Percentiles rank a stretch among this genome's conserved stretches.
These are phyloP conservation scores for Neofusicoccum cordaticola DNA, from an alignment of 2,329 filamentous ascomycete genomes.

Conservation along the genomic window DNA sequence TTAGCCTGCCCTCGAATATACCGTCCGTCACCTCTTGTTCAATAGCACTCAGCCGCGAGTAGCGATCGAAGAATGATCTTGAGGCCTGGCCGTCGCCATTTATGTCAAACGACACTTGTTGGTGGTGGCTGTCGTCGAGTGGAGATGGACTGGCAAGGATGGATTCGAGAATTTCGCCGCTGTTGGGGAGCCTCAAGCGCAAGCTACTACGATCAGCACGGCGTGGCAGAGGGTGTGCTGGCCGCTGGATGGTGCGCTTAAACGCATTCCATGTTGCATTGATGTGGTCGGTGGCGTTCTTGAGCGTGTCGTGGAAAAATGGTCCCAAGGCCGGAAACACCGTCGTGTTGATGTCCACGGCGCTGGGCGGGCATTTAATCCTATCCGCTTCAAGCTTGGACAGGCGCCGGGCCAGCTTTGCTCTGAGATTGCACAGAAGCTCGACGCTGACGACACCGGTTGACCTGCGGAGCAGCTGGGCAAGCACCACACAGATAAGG, in stretches of 20 bases:
- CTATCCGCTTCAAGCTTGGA: conserved; percentile 54
- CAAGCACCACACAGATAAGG: conserved; percentile 51
- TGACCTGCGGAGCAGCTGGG: conserved; percentile 46
- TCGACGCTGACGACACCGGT: conserved; percentile 34
- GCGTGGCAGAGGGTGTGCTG: conserved; percentile 43
- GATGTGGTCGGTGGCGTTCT: conserved; percentile 20
- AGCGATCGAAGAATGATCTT: neutral
- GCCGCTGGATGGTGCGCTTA: conserved; percentile 30
- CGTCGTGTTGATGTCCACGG: conserved; percentile 22
- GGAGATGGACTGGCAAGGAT: neutral
- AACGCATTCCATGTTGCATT: conserved; percentile 24
- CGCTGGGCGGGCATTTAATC: conserved; percentile 17
- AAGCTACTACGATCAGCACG: conserved; percentile 26
- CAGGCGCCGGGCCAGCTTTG: conserved; percentile 58
- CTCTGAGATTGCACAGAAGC: conserved; percentile 40
- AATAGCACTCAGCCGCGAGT: neutral
- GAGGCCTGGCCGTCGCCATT: neutral
- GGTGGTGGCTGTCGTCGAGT: neutral
- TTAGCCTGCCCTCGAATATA: neutral
- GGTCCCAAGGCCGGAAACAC: conserved; percentile 29
- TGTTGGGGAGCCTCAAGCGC: neutral
- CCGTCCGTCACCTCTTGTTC: neutral
- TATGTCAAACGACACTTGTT: neutral
- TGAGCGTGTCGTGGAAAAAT: conserved; percentile 22
- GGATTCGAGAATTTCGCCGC: neutral